Conservation (phyloP, 805 yeast species). For the Priceomyces carsonii region DNA sequence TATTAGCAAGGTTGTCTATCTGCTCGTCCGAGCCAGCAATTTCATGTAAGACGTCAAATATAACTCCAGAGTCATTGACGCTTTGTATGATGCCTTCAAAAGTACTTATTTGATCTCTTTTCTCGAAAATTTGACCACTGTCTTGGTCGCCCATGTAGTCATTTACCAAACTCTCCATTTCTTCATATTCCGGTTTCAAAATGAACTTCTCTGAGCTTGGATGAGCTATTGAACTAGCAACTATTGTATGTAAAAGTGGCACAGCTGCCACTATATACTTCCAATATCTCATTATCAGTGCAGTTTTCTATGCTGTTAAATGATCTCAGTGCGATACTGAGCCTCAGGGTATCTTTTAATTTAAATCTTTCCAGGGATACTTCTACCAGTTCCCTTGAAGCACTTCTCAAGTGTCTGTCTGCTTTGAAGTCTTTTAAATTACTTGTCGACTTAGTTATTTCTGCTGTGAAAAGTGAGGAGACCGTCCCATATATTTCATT, state of each 20-base stretch:
- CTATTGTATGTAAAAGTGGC: not conserved
- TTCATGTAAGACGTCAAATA: constrained; percentile 25
- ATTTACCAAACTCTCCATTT: constrained; percentile 1
- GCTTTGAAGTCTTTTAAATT: not conserved
- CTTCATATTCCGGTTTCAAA: not conserved
- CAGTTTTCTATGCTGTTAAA: no score
- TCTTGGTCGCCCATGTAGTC: no score
- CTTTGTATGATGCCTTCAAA: constrained; percentile 13
- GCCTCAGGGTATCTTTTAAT: no score
- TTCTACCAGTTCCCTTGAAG: not conserved
- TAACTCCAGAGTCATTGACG: constrained; percentile 26
- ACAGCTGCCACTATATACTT: not conserved
- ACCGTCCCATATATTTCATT: not conserved
- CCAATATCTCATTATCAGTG: constrained; percentile 3
- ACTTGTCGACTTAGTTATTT: not conserved
- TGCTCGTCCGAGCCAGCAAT: constrained; percentile 31
- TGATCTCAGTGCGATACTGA: no score
- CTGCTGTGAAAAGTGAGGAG: constrained; percentile 4
- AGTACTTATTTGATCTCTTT: constrained; percentile 5
- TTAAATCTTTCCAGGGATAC: no score
- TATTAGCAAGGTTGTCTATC: constrained; percentile 27
- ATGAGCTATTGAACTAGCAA: not conserved
- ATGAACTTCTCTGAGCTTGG: not conserved
- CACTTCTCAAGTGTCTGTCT: not conserved
- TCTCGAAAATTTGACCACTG: not conserved